Percentiles rank a stretch among this genome's conserved stretches.
phyloP scores from a whole-genome alignment of 106 monocot genomes.

The Vanilla planifolia region DNA sequence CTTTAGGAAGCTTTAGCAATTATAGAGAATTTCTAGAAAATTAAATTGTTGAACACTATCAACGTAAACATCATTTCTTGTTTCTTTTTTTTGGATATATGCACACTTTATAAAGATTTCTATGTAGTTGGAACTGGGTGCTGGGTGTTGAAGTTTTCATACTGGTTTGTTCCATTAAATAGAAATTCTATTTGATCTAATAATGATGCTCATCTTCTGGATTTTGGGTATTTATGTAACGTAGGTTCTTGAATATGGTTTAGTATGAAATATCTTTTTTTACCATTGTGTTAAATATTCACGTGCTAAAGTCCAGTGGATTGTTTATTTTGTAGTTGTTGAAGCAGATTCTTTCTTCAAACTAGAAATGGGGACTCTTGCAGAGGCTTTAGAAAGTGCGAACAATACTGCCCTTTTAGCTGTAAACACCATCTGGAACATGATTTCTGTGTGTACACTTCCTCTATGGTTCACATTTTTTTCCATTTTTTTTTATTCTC shows the following conservation, averaged over 20 bases:
- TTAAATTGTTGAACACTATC: too few relatives aligned
- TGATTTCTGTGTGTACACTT: constrained; percentile 59
- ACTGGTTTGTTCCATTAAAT: neutral
- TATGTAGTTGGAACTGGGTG: too few relatives aligned
- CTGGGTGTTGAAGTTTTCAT: neutral
- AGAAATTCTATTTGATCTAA: neutral
- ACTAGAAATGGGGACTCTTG: constrained; percentile 68
- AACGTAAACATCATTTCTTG: too few relatives aligned
- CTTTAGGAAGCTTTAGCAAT: too few relatives aligned
- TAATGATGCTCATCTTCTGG: neutral
- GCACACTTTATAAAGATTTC: too few relatives aligned
- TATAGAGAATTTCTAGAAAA: too few relatives aligned
- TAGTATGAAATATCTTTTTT: neutral
- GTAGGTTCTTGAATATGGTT: neutral
- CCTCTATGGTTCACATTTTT: neutral
- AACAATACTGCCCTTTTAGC: constrained; percentile 80
- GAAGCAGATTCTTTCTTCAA: constrained; percentile 78
- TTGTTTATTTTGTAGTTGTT: constrained; percentile 41
- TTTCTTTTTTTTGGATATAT: too few relatives aligned
- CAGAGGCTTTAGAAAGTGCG: constrained; percentile 79
- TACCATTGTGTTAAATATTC: neutral
- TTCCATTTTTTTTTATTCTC: constrained; percentile 5
- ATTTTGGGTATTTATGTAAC: neutral
- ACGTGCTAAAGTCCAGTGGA: neutral
- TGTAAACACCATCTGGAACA: constrained; percentile 49